Conservation (phyloP, 2,329 filamentous ascomycete genomes). For the Delphinella strobiligena region DNA sequence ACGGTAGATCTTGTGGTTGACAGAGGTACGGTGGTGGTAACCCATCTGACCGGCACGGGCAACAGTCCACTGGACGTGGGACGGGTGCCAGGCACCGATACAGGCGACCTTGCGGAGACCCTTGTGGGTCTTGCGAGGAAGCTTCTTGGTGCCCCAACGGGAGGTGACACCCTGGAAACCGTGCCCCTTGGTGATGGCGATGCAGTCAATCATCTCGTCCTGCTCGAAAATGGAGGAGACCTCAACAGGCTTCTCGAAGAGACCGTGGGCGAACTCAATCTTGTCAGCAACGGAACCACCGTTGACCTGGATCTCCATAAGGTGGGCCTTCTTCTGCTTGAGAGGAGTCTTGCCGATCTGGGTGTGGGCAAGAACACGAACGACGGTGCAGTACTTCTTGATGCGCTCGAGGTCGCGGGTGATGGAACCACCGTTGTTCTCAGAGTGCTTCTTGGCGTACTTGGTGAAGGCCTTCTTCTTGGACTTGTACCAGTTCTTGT, state of each 20-base stretch:
- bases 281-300: slow-evolving; percentile 92
- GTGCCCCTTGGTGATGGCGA: slow-evolving; percentile 99
- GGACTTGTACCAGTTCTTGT: slow-evolving; percentile 99
- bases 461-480: slow-evolving; percentile 99
- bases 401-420: slow-evolving; percentile 98
- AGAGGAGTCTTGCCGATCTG: slow-evolving; percentile 98
- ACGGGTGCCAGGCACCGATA: slow-evolving; percentile 99
- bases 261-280: slow-evolving; percentile 85
- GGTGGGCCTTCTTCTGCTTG: slow-evolving; percentile 99
- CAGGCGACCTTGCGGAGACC: slow-evolving; percentile 99
- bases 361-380: slow-evolving; percentile 98
- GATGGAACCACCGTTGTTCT: slow-evolving; percentile 80
- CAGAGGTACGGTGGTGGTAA: slow-evolving; percentile 99
- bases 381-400: slow-evolving; percentile 99
- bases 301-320: slow-evolving; percentile 99
- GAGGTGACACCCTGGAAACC: slow-evolving; percentile 94
- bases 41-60: slow-evolving; percentile 98
- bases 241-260: slow-evolving; percentile 98
- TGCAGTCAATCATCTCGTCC: slow-evolving; percentile 99
- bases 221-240: slow-evolving; percentile 94
- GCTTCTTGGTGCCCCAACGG: slow-evolving; percentile 99
- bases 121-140: slow-evolving; percentile 99
- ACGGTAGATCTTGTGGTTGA: slow-evolving; percentile 99
- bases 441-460: slow-evolving; percentile 99
- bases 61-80: slow-evolving; percentile 99